These are phyloP conservation scores for Pythium oligandrum DNA, from an alignment of 352 stramenopile species.

Conservation along the genomic window DNA sequence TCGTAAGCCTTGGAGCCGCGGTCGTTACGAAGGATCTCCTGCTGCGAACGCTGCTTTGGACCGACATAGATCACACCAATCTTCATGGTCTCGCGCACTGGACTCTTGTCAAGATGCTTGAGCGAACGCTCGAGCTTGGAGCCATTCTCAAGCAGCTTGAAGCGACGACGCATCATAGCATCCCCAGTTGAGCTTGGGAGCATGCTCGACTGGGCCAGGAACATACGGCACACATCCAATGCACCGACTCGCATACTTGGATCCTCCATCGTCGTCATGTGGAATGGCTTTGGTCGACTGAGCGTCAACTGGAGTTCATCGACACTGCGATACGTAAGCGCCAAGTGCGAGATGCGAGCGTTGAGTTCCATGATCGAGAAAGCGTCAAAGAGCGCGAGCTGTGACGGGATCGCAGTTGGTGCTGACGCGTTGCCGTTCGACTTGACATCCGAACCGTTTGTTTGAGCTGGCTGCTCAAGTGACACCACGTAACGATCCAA, in stretches of 20 bases:
- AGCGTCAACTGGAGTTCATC: slow-evolving; percentile 7
- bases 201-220: slow-evolving; percentile 70
- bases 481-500: slow-evolving; percentile 78
- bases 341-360: slow-evolving; percentile 58
- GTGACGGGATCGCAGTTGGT: slow-evolving; percentile 44
- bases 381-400: slow-evolving; percentile 75
- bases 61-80: slow-evolving; percentile 86
- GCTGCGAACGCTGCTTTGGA: slow-evolving; percentile 62
- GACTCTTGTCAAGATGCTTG: slow-evolving; percentile 81
- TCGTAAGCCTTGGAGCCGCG: slow-evolving; percentile 60
- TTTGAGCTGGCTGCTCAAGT: slow-evolving; percentile 38
- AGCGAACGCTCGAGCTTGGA: slow-evolving; percentile 76
- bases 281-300: not conserved
- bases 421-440: slow-evolving; percentile 2
- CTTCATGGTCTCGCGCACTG: slow-evolving; percentile 87
- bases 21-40: slow-evolving; percentile 80
- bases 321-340: slow-evolving; percentile 17
- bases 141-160: slow-evolving; percentile 79
- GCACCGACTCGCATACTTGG: slow-evolving; percentile 50
- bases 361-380: slow-evolving; percentile 89
- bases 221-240: slow-evolving; percentile 79
- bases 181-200: slow-evolving; percentile 61
- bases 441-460: slow-evolving; percentile 19
- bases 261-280: slow-evolving; percentile 20
- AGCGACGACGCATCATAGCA: slow-evolving; percentile 38